These are phyloP conservation scores for Tetrapyrgos nigripes DNA, from an alignment of 1,284 basidiomycete genomes.

Conservation along the genomic window DNA sequence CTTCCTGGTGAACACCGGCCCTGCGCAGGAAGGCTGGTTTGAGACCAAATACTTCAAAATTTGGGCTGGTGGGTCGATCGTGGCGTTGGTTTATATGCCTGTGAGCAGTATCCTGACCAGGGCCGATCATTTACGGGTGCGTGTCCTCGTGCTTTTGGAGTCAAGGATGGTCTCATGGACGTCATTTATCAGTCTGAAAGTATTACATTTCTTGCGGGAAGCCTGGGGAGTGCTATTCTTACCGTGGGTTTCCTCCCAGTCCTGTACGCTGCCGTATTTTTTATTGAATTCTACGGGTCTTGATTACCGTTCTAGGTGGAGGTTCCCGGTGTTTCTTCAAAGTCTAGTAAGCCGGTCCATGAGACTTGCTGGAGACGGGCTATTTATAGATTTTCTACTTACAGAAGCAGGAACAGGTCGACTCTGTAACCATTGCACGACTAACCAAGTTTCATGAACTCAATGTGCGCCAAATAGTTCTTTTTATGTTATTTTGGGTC, in stretches of 20 bases:
- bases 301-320: slow-evolving; percentile 51
- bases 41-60: slow-evolving; percentile 71
- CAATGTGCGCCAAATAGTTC: slow-evolving; percentile 57
- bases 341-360: slow-evolving; percentile 53
- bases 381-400: not conserved
- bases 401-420: slow-evolving; percentile 63
- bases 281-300: not conserved
- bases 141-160: slow-evolving; percentile 22
- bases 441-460: slow-evolving; percentile 82
- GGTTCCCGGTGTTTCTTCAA: slow-evolving; percentile 68
- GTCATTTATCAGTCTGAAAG: slow-evolving; percentile 60
- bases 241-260: slow-evolving; percentile 77
- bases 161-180: no score
- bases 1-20: slow-evolving; percentile 71
- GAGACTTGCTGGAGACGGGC: not conserved
- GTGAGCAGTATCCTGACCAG: slow-evolving; percentile 68
- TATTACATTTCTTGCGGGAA: slow-evolving; percentile 70
- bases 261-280: slow-evolving; percentile 47
- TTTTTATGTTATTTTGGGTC: not conserved
- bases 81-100: slow-evolving; percentile 71
- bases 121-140: slow-evolving; percentile 60
- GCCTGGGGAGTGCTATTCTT: slow-evolving; percentile 65
- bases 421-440: slow-evolving; percentile 65
- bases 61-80: slow-evolving; percentile 67
- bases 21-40: slow-evolving; percentile 76